A percentile compares a stretch with the other conserved stretches of the same genome.
Conservation (phyloP, 345 rosid genomes). For the Acer saccharum region DNA sequence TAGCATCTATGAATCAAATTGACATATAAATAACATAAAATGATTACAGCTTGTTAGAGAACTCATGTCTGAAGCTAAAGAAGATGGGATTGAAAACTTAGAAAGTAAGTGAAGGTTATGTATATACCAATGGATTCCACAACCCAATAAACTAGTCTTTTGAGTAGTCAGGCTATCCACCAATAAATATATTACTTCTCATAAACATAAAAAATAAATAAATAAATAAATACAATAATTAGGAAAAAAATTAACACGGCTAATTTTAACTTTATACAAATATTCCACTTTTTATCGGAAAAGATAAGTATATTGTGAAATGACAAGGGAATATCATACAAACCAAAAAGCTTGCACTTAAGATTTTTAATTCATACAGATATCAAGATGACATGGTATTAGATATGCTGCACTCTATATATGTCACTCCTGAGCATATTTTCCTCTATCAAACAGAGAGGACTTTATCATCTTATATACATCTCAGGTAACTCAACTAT, state of each 20-base stretch:
- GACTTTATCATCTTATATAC: neutral
- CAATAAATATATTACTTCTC: too few species aligned
- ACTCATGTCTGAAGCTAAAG: too few species aligned
- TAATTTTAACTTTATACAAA: neutral
- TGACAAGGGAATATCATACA: neutral
- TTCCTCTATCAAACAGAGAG: neutral
- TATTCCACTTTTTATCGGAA: neutral
- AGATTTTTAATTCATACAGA: neutral
- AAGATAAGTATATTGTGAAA: neutral
- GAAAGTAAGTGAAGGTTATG: too few species aligned
- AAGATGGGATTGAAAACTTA: too few species aligned
- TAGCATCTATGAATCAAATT: slow-evolving; percentile 21
- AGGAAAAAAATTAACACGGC: neutral
- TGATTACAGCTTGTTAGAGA: neutral
- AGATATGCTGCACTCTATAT: neutral
- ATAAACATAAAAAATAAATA: too few species aligned
- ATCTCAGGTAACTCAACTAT: neutral
- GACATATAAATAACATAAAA: slow-evolving; percentile 11
- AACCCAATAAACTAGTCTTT: too few species aligned
- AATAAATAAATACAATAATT: too few species aligned
- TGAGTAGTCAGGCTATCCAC: too few species aligned
- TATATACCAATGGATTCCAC: too few species aligned
- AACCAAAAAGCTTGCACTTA: neutral
- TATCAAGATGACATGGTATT: neutral
- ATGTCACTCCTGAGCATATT: neutral